Evolutionary conservation across 73 alveolate genomes (phyloP).

Genomic region (Paramecium caudatum): DNA sequence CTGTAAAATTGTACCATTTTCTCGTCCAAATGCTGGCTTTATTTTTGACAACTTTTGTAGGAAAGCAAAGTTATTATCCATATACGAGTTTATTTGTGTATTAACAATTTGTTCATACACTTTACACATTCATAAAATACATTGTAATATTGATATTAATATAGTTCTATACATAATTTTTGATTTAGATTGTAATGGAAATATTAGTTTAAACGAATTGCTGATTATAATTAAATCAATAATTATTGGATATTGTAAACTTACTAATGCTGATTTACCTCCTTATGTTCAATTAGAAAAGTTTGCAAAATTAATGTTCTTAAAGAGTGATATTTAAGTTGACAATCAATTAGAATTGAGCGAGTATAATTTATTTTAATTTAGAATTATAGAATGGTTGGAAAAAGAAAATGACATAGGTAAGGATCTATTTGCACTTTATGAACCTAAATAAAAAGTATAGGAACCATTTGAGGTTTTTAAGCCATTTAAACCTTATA

Average conservation of each 20-base stretch:
- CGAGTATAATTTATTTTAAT: constrained; percentile 39
- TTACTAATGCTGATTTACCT: constrained; percentile 71
- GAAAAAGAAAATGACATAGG: constrained; percentile 71
- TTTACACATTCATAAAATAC: constrained; percentile 66
- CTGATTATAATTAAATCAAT: constrained; percentile 69
- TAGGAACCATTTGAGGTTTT: constrained; percentile 71
- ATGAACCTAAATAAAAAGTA: constrained; percentile 65
- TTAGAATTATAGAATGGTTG: constrained; percentile 73
- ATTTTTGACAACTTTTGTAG: constrained; percentile 67
- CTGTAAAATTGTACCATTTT: constrained; percentile 75
- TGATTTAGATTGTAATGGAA: constrained; percentile 74
- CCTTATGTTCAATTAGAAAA: constrained; percentile 70
- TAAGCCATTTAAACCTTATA: constrained; percentile 54
- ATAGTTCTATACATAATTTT: constrained; percentile 69
- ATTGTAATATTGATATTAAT: constrained; percentile 28
- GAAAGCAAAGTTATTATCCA: constrained; percentile 4
- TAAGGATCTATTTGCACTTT: constrained; percentile 51
- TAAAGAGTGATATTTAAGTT: constrained; percentile 69
- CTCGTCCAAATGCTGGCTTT: constrained; percentile 72
- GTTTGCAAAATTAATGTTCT: constrained; percentile 75
- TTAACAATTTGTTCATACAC: constrained; percentile 71
- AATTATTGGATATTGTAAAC: constrained; percentile 73
- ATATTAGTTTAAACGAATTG: constrained; percentile 63
- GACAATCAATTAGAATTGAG: constrained; percentile 70
- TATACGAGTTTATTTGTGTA: constrained; percentile 72